A percentile compares a stretch with the other conserved stretches of the same genome.
Evolutionary conservation across 2,329 filamentous ascomycete genomes (phyloP).

Genomic region (Hypoxylon sp.): DNA sequence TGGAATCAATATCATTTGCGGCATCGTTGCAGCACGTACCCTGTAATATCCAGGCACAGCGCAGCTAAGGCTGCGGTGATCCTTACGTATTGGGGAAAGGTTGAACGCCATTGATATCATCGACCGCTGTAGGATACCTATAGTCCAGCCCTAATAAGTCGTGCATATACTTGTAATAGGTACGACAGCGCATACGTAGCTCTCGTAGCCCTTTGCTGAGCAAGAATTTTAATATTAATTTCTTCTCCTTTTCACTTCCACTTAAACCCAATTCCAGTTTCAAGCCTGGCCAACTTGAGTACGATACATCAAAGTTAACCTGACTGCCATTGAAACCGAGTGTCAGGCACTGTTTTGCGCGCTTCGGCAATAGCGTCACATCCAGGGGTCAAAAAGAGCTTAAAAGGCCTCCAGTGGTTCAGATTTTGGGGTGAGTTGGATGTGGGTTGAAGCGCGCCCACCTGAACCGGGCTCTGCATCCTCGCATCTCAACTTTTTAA

Average conservation of each 20-base stretch:
- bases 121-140: constrained; percentile 21
- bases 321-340: constrained; percentile 20
- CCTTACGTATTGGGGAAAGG: constrained; percentile 33
- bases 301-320: constrained; percentile 23
- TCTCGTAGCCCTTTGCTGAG: constrained; percentile 23
- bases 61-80: constrained; percentile 36
- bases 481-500: constrained; percentile 25
- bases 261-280: constrained; percentile 11
- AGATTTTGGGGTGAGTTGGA: constrained; percentile 33
- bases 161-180: constrained; percentile 29
- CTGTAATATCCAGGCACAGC: constrained; percentile 40
- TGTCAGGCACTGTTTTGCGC: constrained; percentile 26
- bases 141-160: constrained; percentile 31
- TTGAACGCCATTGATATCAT: constrained; percentile 46
- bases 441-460: constrained; percentile 40
- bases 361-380: constrained; percentile 38
- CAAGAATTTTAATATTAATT: constrained; percentile 11
- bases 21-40: constrained; percentile 33
- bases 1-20: constrained; percentile 29
- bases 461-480: constrained; percentile 28
- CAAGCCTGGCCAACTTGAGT: constrained; percentile 11
- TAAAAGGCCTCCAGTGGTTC: constrained; percentile 30
- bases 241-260: constrained; percentile 19
- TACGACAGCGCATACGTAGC: constrained; percentile 32
- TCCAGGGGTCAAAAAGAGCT: constrained; percentile 43